Evolutionary conservation across 139 green algal species (phyloP), one percentile per base, ranked within the genome.

Genomic region (Asterochloris sp.): DNA sequence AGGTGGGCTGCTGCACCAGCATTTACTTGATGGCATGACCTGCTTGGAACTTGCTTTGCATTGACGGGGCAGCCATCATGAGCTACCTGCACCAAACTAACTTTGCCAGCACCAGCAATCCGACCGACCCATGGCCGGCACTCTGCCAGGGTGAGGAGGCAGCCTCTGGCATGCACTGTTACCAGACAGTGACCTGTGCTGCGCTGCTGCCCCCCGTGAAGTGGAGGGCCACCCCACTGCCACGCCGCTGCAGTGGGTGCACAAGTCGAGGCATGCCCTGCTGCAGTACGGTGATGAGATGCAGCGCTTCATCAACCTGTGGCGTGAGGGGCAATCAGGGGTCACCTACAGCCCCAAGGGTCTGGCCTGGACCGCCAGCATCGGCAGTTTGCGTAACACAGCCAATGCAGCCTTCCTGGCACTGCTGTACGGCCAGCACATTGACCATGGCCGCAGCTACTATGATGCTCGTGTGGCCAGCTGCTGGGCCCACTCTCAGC

Each of bases 401-500:
- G 82, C 86, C 67, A 94, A 91, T 63, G 83, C 89, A 26, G 91
- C 87, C 0, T 85, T 93, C 66, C 73, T 92, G 68, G 77, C 77
- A 12, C 73, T 81, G 62, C 62, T 81, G 14, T 74, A 27, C 63
- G 28, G 63, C 14, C 8, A 60, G 8, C 17, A 71, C 2, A 21
- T 71, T 71, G 66, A 71, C 17, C 21, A 23, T 10, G 26, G 63
- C 62, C 61, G 54, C 62, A 47, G 66, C 68, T 12, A 28, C 0
- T 62, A 67, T 29, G 26, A 78, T 0, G 64, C 24, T 60, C 63
- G 77, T 38, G 62, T 64, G 76, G 88, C 88, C 79, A 69, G 69
- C n/a, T 95, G 91, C 90, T 93, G 91, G 83, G 89, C 77, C 16
- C 84, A 89, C 67, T 86, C 83, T 1, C 82, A 94, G 83, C 54